A percentile compares a stretch with the other conserved stretches of the same genome.
phyloP scores from a whole-genome alignment of 257 asterid genomes.

The Pogostemon cablin region DNA sequence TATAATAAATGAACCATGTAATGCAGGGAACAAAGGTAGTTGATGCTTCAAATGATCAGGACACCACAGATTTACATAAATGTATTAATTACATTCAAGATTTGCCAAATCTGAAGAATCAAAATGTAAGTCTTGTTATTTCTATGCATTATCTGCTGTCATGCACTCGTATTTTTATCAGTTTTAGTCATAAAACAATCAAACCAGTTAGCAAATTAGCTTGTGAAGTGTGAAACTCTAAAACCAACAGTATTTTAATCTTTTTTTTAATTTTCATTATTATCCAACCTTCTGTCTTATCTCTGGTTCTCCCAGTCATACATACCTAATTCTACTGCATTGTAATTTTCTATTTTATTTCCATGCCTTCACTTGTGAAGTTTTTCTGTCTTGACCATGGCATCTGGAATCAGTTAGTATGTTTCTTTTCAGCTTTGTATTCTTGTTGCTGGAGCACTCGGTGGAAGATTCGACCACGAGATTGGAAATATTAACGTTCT shows the following conservation, averaged over 20 bases:
- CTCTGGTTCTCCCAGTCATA: neutral
- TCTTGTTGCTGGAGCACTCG: constrained; percentile 93
- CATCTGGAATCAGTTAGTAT: constrained; percentile 6
- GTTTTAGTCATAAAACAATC: neutral
- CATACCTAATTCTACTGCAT: neutral
- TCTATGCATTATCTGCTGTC: constrained; percentile 6
- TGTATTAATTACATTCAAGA: constrained; percentile 68
- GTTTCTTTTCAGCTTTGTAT: constrained; percentile 62
- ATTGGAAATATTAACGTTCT: constrained; percentile 81
- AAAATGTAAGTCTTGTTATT: constrained; percentile 55
- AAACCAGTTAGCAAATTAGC: neutral
- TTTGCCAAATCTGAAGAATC: constrained; percentile 44
- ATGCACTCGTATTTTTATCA: neutral
- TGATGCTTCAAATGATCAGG: constrained; percentile 86
- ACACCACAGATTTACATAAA: constrained; percentile 90
- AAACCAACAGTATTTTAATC: neutral
- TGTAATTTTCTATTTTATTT: neutral
- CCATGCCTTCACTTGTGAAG: neutral
- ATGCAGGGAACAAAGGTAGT: constrained; percentile 77
- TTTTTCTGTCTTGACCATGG: constrained; percentile 7
- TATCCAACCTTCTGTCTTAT: constrained; percentile 4
- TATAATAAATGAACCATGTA: constrained; percentile 15
- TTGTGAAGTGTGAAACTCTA: neutral
- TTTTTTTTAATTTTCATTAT: neutral
- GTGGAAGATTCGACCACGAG: constrained; percentile 98